Percentiles rank a stretch among this genome's conserved stretches.
phyloP scores from a whole-genome alignment of 2,329 filamentous ascomycete species.

The Colletotrichum truncatum region DNA sequence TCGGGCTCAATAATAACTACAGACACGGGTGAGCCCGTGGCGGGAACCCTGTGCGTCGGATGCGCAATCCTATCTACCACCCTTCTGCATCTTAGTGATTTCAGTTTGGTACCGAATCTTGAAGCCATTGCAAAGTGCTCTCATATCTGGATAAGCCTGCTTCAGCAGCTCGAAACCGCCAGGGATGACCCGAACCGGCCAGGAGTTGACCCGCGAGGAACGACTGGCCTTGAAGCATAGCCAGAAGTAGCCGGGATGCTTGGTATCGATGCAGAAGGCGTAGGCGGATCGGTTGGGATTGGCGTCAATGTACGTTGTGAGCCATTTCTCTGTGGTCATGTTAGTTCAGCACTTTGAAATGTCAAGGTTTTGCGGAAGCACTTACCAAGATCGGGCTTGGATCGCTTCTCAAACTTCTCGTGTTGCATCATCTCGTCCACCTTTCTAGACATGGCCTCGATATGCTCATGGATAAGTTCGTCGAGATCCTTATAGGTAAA shows the following conservation, averaged over 20 bases:
- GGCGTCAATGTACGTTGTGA: conserved; percentile 94
- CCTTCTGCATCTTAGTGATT: conserved; percentile 67
- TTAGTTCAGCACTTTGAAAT: background rate
- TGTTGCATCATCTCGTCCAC: conserved; percentile 95
- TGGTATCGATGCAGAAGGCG: conserved; percentile 92
- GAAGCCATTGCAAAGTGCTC: conserved; percentile 95
- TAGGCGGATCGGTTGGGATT: conserved; percentile 95
- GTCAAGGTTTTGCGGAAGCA: background rate
- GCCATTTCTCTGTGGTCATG: conserved; percentile 80
- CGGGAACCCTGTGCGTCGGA: background rate
- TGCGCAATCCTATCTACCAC: conserved; percentile 25
- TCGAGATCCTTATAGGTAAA: conserved; percentile 96
- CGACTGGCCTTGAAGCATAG: conserved; percentile 95
- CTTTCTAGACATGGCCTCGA: conserved; percentile 97
- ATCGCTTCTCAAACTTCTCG: conserved; percentile 84
- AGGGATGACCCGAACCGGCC: conserved; percentile 90
- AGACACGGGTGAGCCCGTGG: background rate
- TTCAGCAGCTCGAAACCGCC: conserved; percentile 92
- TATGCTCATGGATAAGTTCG: conserved; percentile 95
- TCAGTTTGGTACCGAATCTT: conserved; percentile 80
- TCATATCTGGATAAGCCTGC: conserved; percentile 92
- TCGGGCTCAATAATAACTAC: conserved; percentile 10
- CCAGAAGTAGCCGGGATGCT: conserved; percentile 93
- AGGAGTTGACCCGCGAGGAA: conserved; percentile 75
- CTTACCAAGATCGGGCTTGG: conserved; percentile 81